phyloP scores from a whole-genome alignment of 805 yeast genomes.

The Yarrowia divulgata region DNA sequence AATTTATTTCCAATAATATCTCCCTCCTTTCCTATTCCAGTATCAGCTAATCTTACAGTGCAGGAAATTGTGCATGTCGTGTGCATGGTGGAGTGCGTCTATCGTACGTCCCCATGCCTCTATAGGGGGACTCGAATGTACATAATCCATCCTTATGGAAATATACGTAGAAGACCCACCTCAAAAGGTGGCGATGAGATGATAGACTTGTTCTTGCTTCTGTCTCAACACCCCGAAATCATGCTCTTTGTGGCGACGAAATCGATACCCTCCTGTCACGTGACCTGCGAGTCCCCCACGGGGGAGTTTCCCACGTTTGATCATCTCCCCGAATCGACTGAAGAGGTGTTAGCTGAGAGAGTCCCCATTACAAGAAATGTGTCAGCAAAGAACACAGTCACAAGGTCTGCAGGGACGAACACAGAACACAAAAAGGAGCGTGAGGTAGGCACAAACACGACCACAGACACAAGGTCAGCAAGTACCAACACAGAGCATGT shows the following conservation, averaged over 20 bases:
- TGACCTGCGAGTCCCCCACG: slow-evolving; percentile 8
- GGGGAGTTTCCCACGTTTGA: background rate
- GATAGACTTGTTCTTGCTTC: background rate
- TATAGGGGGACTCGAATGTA: background rate
- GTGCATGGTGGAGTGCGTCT: background rate
- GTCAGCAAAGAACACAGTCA: background rate
- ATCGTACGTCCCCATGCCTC: background rate
- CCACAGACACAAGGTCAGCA: background rate
- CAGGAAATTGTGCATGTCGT: background rate
- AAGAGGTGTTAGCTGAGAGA: background rate
- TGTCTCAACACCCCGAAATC: too few relatives aligned
- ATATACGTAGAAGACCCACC: background rate
- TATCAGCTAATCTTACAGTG: background rate
- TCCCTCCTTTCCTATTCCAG: background rate
- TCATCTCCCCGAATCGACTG: background rate
- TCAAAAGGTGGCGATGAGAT: background rate
- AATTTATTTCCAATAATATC: slow-evolving; percentile 11
- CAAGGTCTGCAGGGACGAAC: background rate
- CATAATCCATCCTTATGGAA: background rate
- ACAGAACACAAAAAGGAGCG: background rate
- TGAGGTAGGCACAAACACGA: too few relatives aligned
- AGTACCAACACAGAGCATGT: background rate
- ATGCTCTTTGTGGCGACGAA: background rate
- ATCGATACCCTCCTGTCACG: background rate
- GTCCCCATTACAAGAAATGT: background rate